Conservation (phyloP, 2,329 filamentous ascomycete genomes). For the Ciborinia camelliae region DNA sequence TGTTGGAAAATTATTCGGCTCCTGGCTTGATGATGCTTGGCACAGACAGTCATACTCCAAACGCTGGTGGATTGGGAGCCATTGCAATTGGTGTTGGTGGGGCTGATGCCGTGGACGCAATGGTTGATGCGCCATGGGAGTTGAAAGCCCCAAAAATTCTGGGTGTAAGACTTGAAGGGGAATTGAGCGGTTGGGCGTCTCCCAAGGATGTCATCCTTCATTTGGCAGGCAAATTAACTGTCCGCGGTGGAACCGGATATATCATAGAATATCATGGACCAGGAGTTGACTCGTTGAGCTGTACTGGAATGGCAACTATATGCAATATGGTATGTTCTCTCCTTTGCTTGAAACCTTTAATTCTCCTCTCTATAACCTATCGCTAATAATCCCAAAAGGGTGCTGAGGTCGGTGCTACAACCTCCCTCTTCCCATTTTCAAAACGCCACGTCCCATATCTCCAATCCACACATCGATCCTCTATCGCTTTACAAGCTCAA, state of each 20-base stretch:
- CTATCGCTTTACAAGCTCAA: slow-evolving; percentile 36
- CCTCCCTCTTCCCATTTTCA: slow-evolving; percentile 76
- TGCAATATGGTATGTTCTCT: slow-evolving; percentile 63
- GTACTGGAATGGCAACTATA: slow-evolving; percentile 89
- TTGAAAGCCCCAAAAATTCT: slow-evolving; percentile 90
- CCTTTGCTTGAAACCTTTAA: neutral
- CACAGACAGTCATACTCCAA: slow-evolving; percentile 95
- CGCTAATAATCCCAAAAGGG: neutral
- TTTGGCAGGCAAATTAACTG: slow-evolving; percentile 84
- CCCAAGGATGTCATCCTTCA: slow-evolving; percentile 95
- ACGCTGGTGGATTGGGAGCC: slow-evolving; percentile 89
- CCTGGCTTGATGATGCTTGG: slow-evolving; percentile 98
- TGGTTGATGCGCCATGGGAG: slow-evolving; percentile 97
- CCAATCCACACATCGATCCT: slow-evolving; percentile 71
- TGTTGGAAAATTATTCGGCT: slow-evolving; percentile 96
- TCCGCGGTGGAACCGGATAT: slow-evolving; percentile 88
- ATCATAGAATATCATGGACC: slow-evolving; percentile 93
- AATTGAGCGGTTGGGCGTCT: slow-evolving; percentile 84
- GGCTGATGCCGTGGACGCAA: slow-evolving; percentile 92
- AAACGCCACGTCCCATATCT: slow-evolving; percentile 81
- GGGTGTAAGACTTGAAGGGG: slow-evolving; percentile 78
- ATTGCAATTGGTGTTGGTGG: slow-evolving; percentile 97
- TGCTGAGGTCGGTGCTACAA: slow-evolving; percentile 93
- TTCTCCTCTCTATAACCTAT: neutral
- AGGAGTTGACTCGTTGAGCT: slow-evolving; percentile 83